Evolutionary conservation across 352 stramenopile genomes (phyloP), one percentile per base, ranked within the genome.

Genomic region (Phytophthora sansomeana): DNA sequence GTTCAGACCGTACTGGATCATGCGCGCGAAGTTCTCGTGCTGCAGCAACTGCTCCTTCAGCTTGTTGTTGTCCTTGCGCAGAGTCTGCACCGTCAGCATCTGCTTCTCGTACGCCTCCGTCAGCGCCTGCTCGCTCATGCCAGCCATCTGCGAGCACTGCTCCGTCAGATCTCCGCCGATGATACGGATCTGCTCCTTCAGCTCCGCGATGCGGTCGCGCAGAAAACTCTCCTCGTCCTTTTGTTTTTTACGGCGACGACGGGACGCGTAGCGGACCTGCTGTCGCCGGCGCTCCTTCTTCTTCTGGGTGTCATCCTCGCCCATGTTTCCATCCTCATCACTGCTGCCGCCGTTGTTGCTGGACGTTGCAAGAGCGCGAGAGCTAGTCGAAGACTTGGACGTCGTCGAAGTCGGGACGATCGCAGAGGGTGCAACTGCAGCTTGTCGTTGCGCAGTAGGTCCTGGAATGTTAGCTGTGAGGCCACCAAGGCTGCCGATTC

Each of bases 181-280:
- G 72, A 92, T 93, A 39, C 82, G 84, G 53, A 93, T 91, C 64
- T 95, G 84, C 63, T 95, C 85, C 69, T 91, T 92, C 19, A 95
- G 70, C 77, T 95, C 86, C 5, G 90, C 78, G 57, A 95, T 92
- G 56, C 86, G 86, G 60, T 92, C 83, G 16, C 80, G 77, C 66
- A 95, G 38, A 54, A 91, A 91, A 64, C 77, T 90, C 65, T 92
- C 84, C 62, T 95, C 86, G 62, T 95, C 84, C 49, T 93, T 92
- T 50, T 91, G 86, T 74, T 95, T 95, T 58, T 91, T 90, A 55
- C 86, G 86, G 48, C 86, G 86, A 32, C 84, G 83, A 42, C 82
- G 83, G 49, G 86, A 94, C 41, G 86, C 86, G 53, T 92, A 90
- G 35, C 86, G 83, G 8, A 94, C 86, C 60, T 94, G 86, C 66